Conservation (phyloP, 148 eudicot genomes). For the Spergularia marina region DNA sequence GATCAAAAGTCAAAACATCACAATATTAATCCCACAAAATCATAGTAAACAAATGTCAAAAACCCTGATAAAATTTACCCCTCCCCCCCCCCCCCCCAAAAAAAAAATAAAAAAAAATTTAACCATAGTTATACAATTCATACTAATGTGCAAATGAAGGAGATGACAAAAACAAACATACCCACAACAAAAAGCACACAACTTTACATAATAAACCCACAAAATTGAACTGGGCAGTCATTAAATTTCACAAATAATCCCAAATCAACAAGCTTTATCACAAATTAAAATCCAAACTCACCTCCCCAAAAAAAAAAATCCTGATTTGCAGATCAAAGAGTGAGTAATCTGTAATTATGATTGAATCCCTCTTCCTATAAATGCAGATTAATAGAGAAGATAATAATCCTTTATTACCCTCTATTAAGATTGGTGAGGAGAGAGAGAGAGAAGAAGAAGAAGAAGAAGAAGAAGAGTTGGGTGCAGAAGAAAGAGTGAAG, state of each 20-base stretch:
- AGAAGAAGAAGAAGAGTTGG: constrained; percentile 14
- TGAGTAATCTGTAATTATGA: neutral
- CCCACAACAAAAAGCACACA: constrained; percentile 16
- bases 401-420: no score
- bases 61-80: neutral
- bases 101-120: neutral
- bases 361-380: neutral
- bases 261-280: constrained; percentile 8
- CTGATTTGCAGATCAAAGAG: constrained; percentile 9
- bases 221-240: constrained; percentile 7
- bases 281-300: constrained; percentile 14
- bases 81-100: no score
- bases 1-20: neutral
- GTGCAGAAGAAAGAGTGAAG: constrained; percentile 23
- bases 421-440: neutral
- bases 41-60: neutral
- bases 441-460: neutral
- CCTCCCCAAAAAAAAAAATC: constrained; percentile 17
- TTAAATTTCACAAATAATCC: constrained; percentile 1
- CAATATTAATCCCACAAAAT: neutral
- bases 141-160: neutral
- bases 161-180: constrained; percentile 1
- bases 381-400: constrained; percentile 3
- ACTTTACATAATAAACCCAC: constrained; percentile 13
- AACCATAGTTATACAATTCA: neutral